Evolutionary conservation across 345 rosid genomes (phyloP).

Genomic region (Eucalyptus camaldulensis): DNA sequence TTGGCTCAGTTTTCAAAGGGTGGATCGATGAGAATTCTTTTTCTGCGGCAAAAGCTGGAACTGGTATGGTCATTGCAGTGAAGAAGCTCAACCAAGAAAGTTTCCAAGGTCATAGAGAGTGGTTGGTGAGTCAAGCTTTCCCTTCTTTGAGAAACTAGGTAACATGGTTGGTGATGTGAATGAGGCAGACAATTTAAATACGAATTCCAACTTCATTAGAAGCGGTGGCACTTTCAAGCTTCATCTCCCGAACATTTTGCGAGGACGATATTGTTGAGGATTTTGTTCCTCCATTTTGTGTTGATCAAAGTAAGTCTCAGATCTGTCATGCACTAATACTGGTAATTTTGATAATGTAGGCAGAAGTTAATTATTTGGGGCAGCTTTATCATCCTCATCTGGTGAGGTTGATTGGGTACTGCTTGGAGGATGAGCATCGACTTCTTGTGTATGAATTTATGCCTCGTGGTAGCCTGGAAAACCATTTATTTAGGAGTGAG

Average conservation of each 20-base stretch:
- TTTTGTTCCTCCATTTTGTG: not conserved
- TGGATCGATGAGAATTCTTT: constrained; percentile 55
- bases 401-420: constrained; percentile 62
- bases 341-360: constrained; percentile 15
- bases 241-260: not conserved
- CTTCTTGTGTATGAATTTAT: constrained; percentile 67
- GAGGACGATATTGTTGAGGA: not conserved
- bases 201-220: not conserved
- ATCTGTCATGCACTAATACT: not conserved
- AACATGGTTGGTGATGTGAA: not conserved
- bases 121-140: constrained; percentile 53
- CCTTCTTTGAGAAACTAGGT: not conserved
- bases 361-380: constrained; percentile 66
- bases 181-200: not conserved
- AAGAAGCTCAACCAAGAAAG: constrained; percentile 59
- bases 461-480: constrained; percentile 76
- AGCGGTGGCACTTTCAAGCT: not conserved
- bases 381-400: constrained; percentile 56
- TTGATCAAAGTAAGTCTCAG: not conserved
- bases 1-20: constrained; percentile 73
- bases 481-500: constrained; percentile 69
- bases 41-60: constrained; percentile 58
- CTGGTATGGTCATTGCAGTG: constrained; percentile 61
- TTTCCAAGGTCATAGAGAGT: constrained; percentile 68
- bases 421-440: constrained; percentile 72